A percentile compares a stretch with the other conserved stretches of the same genome.
phyloP scores from a whole-genome alignment of 192 early-diverging fungal species.

The Jimgerdemannia lactiflua region DNA sequence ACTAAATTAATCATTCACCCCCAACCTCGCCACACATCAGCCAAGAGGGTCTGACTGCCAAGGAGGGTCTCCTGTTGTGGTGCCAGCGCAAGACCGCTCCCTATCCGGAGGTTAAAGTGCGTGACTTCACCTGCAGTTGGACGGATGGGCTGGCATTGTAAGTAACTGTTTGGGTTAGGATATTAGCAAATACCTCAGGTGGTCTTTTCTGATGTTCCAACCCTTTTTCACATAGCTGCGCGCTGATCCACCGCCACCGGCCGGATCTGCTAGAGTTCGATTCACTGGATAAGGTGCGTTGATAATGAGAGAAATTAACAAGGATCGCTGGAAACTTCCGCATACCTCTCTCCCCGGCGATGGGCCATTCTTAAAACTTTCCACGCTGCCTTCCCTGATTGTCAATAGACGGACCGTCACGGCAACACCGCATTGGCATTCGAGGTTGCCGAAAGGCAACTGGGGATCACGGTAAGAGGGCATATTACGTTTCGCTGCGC shows the following conservation, averaged over 20 bases:
- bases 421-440: constrained; percentile 92
- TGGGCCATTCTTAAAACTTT: not conserved
- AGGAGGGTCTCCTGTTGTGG: constrained; percentile 96
- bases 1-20: not conserved
- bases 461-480: constrained; percentile 73
- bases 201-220: not conserved
- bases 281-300: constrained; percentile 68
- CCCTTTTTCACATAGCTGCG: constrained; percentile 57
- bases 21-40: constrained; percentile 25
- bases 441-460: constrained; percentile 86
- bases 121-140: constrained; percentile 94
- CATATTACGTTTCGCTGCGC: too few species aligned
- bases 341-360: not conserved
- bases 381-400: not conserved
- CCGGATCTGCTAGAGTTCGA: constrained; percentile 93
- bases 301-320: not conserved
- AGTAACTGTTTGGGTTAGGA: constrained; percentile 16
- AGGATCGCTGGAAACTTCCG: not conserved
- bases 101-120: constrained; percentile 84
- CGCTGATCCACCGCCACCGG: constrained; percentile 94
- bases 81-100: constrained; percentile 94
- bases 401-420: constrained; percentile 56
- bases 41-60: constrained; percentile 93
- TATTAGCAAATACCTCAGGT: not conserved
- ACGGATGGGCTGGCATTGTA: constrained; percentile 91